These are phyloP conservation scores for Cystobasidiaceae sp. DNA, from an alignment of 1,284 basidiomycete species.

Conservation along the genomic window DNA sequence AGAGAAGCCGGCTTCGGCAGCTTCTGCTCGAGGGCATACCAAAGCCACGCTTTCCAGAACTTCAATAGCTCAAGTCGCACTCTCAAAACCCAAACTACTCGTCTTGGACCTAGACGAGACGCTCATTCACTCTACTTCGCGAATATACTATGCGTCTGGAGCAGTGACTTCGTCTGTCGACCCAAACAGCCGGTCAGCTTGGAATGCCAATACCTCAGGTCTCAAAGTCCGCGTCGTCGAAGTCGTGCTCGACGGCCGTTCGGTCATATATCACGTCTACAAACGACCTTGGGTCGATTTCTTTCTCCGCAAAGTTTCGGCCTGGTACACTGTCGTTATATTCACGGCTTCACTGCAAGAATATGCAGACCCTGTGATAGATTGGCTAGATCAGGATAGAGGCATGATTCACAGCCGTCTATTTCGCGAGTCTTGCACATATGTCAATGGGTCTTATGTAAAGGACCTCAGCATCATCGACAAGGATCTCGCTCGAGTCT, in stretches of 20 bases:
- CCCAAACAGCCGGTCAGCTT: conserved; percentile 9
- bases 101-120: conserved; percentile 97
- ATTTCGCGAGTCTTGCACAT: conserved; percentile 92
- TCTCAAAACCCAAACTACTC: conserved; percentile 66
- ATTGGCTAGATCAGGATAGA: conserved; percentile 83
- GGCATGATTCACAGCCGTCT: conserved; percentile 73
- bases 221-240: conserved; percentile 82
- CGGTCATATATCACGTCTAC: conserved; percentile 95
- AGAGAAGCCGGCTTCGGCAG: too few species aligned
- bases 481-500: conserved; percentile 79
- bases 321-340: conserved; percentile 98
- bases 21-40: too few species aligned
- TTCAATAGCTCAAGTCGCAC: conserved; percentile 21
- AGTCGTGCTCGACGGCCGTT: conserved; percentile 80
- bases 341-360: conserved; percentile 99
- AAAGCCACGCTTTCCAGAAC: neutral
- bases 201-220: conserved; percentile 33
- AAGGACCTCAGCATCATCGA: conserved; percentile 89
- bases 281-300: conserved; percentile 96
- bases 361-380: conserved; percentile 98
- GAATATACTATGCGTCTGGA: conserved; percentile 49
- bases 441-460: conserved; percentile 87
- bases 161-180: conserved; percentile 29
- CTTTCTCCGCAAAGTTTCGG: conserved; percentile 89
- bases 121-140: conserved; percentile 86